Percentiles rank a stretch among this genome's conserved stretches.
These are phyloP conservation scores for Dactylellina haptotyla DNA, from an alignment of 2,329 filamentous ascomycete genomes.

Conservation along the genomic window DNA sequence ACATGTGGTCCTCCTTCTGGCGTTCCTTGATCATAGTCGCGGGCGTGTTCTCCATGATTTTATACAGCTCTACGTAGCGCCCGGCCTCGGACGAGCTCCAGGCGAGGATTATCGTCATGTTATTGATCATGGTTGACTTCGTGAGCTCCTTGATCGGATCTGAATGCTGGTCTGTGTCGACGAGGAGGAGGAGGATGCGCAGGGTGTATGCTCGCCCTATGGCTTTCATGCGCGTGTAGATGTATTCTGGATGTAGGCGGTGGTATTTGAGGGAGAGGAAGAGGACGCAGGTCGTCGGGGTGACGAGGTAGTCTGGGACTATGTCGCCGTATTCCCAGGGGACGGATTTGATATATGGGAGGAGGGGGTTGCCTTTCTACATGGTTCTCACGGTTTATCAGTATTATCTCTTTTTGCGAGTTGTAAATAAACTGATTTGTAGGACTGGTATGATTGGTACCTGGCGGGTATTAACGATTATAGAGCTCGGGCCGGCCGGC, in stretches of 20 bases:
- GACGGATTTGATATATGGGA: conserved; percentile 81
- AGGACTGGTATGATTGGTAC: conserved; percentile 70
- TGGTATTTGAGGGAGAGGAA: conserved; percentile 98
- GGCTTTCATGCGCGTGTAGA: conserved; percentile 88
- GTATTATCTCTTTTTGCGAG: conserved; percentile 1
- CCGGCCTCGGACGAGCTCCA: conserved; percentile 95
- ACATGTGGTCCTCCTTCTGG: conserved; percentile 83
- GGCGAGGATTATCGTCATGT: conserved; percentile 88
- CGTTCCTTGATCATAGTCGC: conserved; percentile 83
- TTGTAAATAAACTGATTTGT: conserved; percentile 65
- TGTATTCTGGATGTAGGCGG: conserved; percentile 95
- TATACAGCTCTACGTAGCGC: conserved; percentile 93
- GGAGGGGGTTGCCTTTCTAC: conserved; percentile 93
- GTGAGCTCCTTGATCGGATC: conserved; percentile 87
- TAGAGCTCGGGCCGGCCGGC: conserved; percentile 45
- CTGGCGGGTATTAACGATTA: conserved; percentile 57
- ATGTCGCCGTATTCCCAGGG: conserved; percentile 98
- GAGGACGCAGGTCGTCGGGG: conserved; percentile 85
- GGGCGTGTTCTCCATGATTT: conserved; percentile 89
- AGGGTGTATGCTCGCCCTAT: conserved; percentile 87
- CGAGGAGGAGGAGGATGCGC: conserved; percentile 88
- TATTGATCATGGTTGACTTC: conserved; percentile 91
- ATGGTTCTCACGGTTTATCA: background rate
- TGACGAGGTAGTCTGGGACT: conserved; percentile 91
- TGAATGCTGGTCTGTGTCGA: conserved; percentile 86